Percentiles rank a stretch among this genome's conserved stretches.
These are phyloP conservation scores for Neolentinus lepideus DNA, from an alignment of 1,284 basidiomycete genomes.

Conservation along the genomic window DNA sequence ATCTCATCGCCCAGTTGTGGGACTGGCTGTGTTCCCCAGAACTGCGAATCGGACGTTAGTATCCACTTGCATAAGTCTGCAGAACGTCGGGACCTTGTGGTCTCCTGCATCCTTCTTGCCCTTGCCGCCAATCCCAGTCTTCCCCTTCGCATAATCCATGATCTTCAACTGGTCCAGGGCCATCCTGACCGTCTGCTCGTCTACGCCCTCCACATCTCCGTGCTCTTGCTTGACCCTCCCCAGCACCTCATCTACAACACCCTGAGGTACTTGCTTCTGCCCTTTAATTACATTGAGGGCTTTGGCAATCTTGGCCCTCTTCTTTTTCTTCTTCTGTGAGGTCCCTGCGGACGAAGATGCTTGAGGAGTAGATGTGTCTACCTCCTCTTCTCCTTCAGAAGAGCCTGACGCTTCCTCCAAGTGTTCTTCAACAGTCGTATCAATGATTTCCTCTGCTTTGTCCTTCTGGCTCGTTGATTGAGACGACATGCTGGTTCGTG, in stretches of 20 bases:
- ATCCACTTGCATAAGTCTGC: neutral
- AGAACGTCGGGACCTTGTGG: slow-evolving; percentile 61
- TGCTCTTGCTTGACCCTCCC: slow-evolving; percentile 54
- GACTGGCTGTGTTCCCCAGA: slow-evolving; percentile 96
- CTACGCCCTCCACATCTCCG: slow-evolving; percentile 35
- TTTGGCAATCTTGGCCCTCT: slow-evolving; percentile 61
- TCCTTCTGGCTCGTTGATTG: neutral
- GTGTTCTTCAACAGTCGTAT: neutral
- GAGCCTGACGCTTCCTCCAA: neutral
- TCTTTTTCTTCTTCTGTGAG: slow-evolving; percentile 65
- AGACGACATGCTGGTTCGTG: neutral
- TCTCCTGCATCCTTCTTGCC: slow-evolving; percentile 77
- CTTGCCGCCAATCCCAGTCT: slow-evolving; percentile 57
- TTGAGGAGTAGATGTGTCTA: neutral
- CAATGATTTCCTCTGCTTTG: neutral
- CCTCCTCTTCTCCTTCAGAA: neutral
- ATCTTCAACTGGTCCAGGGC: slow-evolving; percentile 65
- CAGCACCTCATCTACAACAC: slow-evolving; percentile 51
- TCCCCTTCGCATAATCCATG: slow-evolving; percentile 68
- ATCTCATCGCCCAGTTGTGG: slow-evolving; percentile 77
- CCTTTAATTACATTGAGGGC: slow-evolving; percentile 43
- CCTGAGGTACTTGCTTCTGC: slow-evolving; percentile 48
- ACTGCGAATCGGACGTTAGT: slow-evolving; percentile 38
- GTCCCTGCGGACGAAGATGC: slow-evolving; percentile 12
- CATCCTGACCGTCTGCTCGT: slow-evolving; percentile 50